Evolutionary conservation across 345 rosid genomes (phyloP).

Genomic region (Acer negundo): DNA sequence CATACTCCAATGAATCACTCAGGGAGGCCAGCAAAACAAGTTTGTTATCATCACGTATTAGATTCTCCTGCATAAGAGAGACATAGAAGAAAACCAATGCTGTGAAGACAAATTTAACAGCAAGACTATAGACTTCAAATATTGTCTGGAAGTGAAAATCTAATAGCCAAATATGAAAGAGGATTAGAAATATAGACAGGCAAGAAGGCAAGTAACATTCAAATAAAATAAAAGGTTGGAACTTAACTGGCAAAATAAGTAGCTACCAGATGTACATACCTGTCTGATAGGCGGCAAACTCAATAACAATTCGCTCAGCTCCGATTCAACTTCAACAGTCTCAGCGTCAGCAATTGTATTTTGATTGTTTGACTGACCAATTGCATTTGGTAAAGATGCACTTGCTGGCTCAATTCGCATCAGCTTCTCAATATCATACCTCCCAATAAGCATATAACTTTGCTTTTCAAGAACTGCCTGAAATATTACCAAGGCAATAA

Average conservation of each 20-base stretch:
- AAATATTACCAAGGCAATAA: constrained; percentile 31
- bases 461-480: constrained; percentile 99
- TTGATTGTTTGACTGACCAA: constrained; percentile 42
- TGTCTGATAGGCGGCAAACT: constrained; percentile 83
- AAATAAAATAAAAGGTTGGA: neutral
- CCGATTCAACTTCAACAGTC: constrained; percentile 56
- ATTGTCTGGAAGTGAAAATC: neutral
- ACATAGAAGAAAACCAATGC: neutral
- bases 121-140: neutral
- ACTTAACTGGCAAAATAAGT: neutral
- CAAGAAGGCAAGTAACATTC: neutral
- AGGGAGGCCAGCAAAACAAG: constrained; percentile 92
- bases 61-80: constrained; percentile 69
- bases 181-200: neutral
- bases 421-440: constrained; percentile 96
- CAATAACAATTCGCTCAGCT: constrained; percentile 70
- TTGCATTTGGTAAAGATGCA: constrained; percentile 62
- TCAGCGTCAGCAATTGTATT: constrained; percentile 46
- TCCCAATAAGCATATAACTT: constrained; percentile 96
- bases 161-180: neutral
- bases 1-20: constrained; percentile 94
- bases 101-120: neutral
- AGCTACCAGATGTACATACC: constrained; percentile 42
- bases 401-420: constrained; percentile 87
- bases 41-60: constrained; percentile 92